These are phyloP conservation scores for Globisporangium echinulatum DNA, from an alignment of 352 stramenopile species.

Conservation along the genomic window DNA sequence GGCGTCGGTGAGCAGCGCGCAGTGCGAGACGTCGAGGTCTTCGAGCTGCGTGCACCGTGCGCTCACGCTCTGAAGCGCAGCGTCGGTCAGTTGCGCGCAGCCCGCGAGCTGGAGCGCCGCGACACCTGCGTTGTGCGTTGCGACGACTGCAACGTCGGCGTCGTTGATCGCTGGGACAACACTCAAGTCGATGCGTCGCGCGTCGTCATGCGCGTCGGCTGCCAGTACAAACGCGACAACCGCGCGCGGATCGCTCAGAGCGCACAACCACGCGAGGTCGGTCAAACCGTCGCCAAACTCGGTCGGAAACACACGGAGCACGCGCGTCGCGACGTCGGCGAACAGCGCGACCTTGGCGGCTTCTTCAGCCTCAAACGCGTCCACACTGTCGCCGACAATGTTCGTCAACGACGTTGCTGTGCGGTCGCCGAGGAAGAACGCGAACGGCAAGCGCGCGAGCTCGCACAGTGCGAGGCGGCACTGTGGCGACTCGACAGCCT, in stretches of 20 bases:
- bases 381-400: slow-evolving; percentile 29
- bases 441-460: slow-evolving; percentile 55
- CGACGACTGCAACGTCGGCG: slow-evolving; percentile 57
- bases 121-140: slow-evolving; percentile 47
- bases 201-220: slow-evolving; percentile 46
- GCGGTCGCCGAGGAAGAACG: slow-evolving; percentile 57
- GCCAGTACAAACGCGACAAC: slow-evolving; percentile 63
- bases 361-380: slow-evolving; percentile 31
- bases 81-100: slow-evolving; percentile 36
- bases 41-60: slow-evolving; percentile 62
- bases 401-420: slow-evolving; percentile 50
- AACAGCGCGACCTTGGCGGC: slow-evolving; percentile 38
- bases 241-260: slow-evolving; percentile 37
- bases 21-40: slow-evolving; percentile 73
- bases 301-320: slow-evolving; percentile 50
- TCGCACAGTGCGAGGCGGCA: slow-evolving; percentile 44
- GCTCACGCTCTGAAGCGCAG: slow-evolving; percentile 30
- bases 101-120: slow-evolving; percentile 28
- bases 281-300: slow-evolving; percentile 69
- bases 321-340: slow-evolving; percentile 61
- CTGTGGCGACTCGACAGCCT: slow-evolving; percentile 32
- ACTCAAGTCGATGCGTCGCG: slow-evolving; percentile 43
- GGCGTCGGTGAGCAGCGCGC: slow-evolving; percentile 49
- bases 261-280: slow-evolving; percentile 52
- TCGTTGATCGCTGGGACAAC: slow-evolving; percentile 40